A percentile compares a stretch with the other conserved stretches of the same genome.
Conservation (phyloP, 345 rosid species). For the Euphorbia tirucalli region DNA sequence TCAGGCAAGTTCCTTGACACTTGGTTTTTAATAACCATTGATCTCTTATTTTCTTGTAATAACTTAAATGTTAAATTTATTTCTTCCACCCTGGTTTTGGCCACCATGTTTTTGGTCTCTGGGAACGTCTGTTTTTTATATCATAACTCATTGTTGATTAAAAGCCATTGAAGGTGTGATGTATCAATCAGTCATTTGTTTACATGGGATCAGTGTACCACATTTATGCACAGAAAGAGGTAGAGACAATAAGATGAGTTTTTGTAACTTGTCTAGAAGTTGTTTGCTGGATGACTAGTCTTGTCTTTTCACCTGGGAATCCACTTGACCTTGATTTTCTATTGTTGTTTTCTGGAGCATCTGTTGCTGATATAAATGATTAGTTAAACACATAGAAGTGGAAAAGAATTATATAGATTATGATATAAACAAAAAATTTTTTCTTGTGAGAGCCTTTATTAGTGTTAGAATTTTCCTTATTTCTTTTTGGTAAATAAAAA, state of each 20-base stretch:
- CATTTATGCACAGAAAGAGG: background rate
- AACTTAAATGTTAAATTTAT: background rate
- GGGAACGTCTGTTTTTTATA: background rate
- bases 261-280: background rate
- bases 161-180: background rate
- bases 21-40: background rate
- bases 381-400: background rate
- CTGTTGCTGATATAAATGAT: background rate
- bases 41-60: background rate
- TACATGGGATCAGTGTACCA: background rate
- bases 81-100: background rate
- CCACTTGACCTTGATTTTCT: background rate
- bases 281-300: background rate
- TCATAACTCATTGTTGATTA: background rate
- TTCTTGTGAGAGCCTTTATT: background rate
- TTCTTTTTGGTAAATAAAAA: background rate
- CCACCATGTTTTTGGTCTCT: background rate
- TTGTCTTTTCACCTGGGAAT: background rate
- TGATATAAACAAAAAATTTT: no score
- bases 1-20: slow-evolving; percentile 54
- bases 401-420: background rate
- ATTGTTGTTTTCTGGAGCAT: background rate
- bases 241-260: background rate
- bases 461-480: background rate
- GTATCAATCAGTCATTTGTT: background rate